Evolutionary conservation across 768 basidiomycete species (phyloP), one percentile per base, ranked within the genome.

Genomic region (Artomyces pyxidatus): DNA sequence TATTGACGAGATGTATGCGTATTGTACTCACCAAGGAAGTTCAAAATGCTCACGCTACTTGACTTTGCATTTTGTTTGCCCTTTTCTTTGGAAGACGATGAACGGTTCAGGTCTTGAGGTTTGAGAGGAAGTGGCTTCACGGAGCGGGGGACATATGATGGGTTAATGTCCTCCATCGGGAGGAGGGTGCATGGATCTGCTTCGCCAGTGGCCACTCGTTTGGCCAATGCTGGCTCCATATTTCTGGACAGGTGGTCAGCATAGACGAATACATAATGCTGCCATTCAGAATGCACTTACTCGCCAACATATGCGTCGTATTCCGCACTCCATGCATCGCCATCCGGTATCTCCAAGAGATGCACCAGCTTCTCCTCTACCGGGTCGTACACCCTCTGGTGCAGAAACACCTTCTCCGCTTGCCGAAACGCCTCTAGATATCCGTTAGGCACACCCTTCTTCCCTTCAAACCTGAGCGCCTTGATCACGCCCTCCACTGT

Each of bases 331-430:
- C 78, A 83, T 6, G 66, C 59, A 21, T 67, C 71, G n/a, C 60
- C 74, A 27, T 68, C 73, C 0, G 86, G 72, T 7, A 76, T 60
- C 1, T 80, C 77, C 22, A 75, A 80, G 50, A 98, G 65, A 61
- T 87, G 77, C 1, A 90, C 84, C 12, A 98, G 68, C 48, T 64
- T 71, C 63, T 82, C 71, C 28, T 68, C 54, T 19, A 68, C 53
- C 0, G 95, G 92, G 65, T 89, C 85, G 64, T 87, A 99, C 35
- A 97, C 92, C 48, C 92, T 74, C 60, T 98, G 96, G 65, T 97
- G 84, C 45, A 88, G 69, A 61, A 98, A 99, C 45, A 90, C 94
- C 56, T 84, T 83, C 63, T 98, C 93, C 5, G 96, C 93, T 46
- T 87, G 68, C 50, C 71, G 68, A 67, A 92, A 97, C 12, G 78